phyloP scores from a whole-genome alignment of 2,329 filamentous ascomycete genomes.

The Colletotrichum sp. region DNA sequence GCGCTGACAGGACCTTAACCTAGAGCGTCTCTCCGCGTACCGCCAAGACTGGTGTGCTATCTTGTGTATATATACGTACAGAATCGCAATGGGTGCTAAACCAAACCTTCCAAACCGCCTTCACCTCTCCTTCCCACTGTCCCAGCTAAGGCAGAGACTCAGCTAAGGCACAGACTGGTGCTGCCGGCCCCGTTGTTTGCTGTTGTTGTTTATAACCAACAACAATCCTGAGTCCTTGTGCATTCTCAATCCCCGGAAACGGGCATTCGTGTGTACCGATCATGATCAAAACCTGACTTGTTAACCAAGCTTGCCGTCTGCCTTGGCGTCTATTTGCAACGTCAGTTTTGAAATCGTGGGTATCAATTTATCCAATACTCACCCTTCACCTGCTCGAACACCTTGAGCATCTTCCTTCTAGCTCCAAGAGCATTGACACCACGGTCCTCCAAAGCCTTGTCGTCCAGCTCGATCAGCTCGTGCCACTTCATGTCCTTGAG shows the following conservation, averaged over 20 bases:
- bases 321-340: slow-evolving; percentile 36
- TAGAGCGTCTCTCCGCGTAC: background rate
- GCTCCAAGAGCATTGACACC: slow-evolving; percentile 96
- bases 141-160: background rate
- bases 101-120: background rate
- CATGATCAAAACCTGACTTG: background rate
- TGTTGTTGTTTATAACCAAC: background rate
- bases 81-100: slow-evolving; percentile 3
- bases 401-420: slow-evolving; percentile 97
- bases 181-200: no score
- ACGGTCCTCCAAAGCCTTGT: slow-evolving; percentile 88
- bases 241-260: background rate
- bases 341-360: background rate
- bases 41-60: background rate
- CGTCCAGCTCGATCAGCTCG: slow-evolving; percentile 88
- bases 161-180: background rate
- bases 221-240: background rate
- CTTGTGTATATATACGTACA: slow-evolving; percentile 10
- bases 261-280: background rate
- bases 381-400: slow-evolving; percentile 95
- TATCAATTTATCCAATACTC: slow-evolving; percentile 27
- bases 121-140: background rate
- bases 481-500: slow-evolving; percentile 97
- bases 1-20: background rate
- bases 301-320: slow-evolving; percentile 71